phyloP scores from a whole-genome alignment of 1,284 basidiomycete species.

The Ceratobasidium sp. region DNA sequence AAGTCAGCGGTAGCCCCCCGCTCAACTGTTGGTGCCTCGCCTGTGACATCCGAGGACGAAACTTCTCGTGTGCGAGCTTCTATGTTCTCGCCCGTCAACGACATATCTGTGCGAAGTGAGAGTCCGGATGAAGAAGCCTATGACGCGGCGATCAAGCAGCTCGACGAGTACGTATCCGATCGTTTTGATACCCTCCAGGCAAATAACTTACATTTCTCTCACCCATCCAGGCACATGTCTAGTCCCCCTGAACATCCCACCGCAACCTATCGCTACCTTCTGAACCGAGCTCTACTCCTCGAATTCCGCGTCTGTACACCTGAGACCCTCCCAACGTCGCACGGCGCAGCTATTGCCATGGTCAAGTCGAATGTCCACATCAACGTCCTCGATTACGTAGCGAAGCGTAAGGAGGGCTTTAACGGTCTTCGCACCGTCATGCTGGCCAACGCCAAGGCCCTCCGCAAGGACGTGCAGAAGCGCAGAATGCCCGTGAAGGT shows the following conservation, averaged over 20 bases:
- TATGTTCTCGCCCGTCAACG: conserved; percentile 35
- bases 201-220: not conserved
- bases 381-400: conserved; percentile 43
- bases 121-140: conserved; percentile 36
- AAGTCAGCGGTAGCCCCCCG: conserved; percentile 25
- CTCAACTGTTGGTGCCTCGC: conserved; percentile 18
- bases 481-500: conserved; percentile 31
- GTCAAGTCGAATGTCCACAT: conserved; percentile 43
- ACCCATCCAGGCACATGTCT: conserved; percentile 23
- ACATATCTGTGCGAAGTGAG: conserved; percentile 15
- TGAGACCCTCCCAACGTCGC: conserved; percentile 32
- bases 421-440: conserved; percentile 23
- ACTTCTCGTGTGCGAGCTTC: conserved; percentile 17
- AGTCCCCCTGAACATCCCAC: conserved; percentile 42
- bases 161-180: conserved; percentile 22
- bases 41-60: conserved; percentile 31
- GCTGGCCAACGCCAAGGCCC: conserved; percentile 33
- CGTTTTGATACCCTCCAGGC: not conserved
- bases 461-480: conserved; percentile 36
- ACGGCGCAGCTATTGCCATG: conserved; percentile 41
- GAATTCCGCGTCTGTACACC: conserved; percentile 40
- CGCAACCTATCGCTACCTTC: conserved; percentile 29
- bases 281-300: conserved; percentile 41
- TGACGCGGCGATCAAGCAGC: conserved; percentile 29
- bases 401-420: conserved; percentile 39